Percentiles rank a stretch among this genome's conserved stretches.
phyloP scores from a whole-genome alignment of 805 yeast species.

The Yarrowia phangngaensis region DNA sequence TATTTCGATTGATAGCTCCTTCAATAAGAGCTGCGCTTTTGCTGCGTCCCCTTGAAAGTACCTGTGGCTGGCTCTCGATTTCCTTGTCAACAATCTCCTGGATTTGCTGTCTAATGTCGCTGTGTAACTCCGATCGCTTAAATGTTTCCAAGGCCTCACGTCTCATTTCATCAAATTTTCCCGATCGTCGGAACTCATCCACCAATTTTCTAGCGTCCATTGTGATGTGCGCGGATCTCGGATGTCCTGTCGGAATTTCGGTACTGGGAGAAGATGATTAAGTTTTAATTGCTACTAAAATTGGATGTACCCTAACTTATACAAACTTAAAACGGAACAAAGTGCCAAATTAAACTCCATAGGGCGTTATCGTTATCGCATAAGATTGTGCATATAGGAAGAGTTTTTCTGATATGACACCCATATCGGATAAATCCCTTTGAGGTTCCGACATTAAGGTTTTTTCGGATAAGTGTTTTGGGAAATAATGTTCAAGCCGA shows the following conservation, averaged over 20 bases:
- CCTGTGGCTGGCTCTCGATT: slow-evolving; percentile 31
- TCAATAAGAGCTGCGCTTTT: slow-evolving; percentile 35
- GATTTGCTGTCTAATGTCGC: slow-evolving; percentile 28
- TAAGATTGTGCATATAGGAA: too few relatives aligned
- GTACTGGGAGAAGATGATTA: neutral
- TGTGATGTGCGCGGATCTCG: slow-evolving; percentile 4
- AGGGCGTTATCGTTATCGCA: too few relatives aligned
- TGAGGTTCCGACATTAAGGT: too few relatives aligned
- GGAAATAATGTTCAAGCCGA: too few relatives aligned
- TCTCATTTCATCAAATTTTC: slow-evolving; percentile 22
- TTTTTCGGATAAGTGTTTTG: too few relatives aligned
- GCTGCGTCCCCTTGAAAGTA: slow-evolving; percentile 32
- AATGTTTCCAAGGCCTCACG: slow-evolving; percentile 6
- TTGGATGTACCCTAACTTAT: neutral
- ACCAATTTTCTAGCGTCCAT: slow-evolving; percentile 23
- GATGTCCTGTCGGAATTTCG: slow-evolving; percentile 18
- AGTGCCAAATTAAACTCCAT: too few relatives aligned
- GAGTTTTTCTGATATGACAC: too few relatives aligned
- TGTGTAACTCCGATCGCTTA: slow-evolving; percentile 14
- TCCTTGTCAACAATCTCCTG: slow-evolving; percentile 32
- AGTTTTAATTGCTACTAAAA: too few relatives aligned
- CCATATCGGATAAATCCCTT: too few relatives aligned
- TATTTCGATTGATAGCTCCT: slow-evolving; percentile 30
- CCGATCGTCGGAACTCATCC: slow-evolving; percentile 25
- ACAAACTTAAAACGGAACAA: too few relatives aligned